Evolutionary conservation across 768 basidiomycete genomes (phyloP), one percentile per base, ranked within the genome.

Genomic region (Xerocomus spinulosus): DNA sequence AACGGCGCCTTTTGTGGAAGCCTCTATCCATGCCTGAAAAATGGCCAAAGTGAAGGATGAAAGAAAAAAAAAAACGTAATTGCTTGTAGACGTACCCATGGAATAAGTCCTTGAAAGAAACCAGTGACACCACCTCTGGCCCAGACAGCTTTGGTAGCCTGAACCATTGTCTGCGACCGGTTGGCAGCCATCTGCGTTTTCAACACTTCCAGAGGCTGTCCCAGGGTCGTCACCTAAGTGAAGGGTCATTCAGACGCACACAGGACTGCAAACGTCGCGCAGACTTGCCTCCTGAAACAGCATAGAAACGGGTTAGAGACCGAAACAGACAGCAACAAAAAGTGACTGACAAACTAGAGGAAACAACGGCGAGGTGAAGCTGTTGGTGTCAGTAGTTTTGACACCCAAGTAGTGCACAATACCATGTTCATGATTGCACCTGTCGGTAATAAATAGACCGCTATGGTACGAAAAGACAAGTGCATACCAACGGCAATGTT

Each of bases 111-210:
- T 70, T 99, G 96, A 73, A 90, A 99, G 74, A 95, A 92, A 21
- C 96, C 96, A 38, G 71, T 66, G 47, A 85, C 70, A 53, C 96
- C 92, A 57, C 96, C 96, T 52, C 96, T 85, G 59, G 82, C 76
- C 92, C 92, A 95, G 50, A 98, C 91, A 5, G 84, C 82, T 54
- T 78, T 75, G 57, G 87, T 75, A 15, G 96, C 94, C 64, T 91
- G 82, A 51, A 76, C 57, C 92, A 99, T 96, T 12, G 86, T 76
- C 67, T 99, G 93, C 9, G 79, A 82, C 52, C 96, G 83, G 73
- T 95, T 94, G 51, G 93, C 92, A 49, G 96, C 96, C 96, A 99
- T 98, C 67, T 99, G 96, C 15, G 96, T 99, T 73, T 99, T 99
- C 57, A 98, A 71, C 28, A 98, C 96, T 73, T 99, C 96, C 49